phyloP scores from a whole-genome alignment of 306 rosid species.

The Rosa lucieae region DNA sequence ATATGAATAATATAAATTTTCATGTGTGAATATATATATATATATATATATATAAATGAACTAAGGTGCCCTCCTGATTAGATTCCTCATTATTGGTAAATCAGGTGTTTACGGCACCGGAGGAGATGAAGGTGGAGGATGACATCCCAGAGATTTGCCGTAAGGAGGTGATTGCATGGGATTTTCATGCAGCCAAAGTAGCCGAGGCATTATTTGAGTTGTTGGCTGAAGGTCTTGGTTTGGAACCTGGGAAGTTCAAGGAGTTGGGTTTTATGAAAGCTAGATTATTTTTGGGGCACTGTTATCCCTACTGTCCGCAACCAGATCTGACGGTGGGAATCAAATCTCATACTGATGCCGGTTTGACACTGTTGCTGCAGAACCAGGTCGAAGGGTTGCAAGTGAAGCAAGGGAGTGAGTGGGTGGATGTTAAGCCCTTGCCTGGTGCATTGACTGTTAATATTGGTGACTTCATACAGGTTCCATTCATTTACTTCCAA shows the following conservation, averaged over 20 bases:
- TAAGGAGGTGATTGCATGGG: constrained; percentile 35
- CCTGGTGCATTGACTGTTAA: constrained; percentile 35
- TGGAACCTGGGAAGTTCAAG: constrained; percentile 33
- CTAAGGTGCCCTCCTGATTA: not conserved
- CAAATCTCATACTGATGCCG: constrained; percentile 33
- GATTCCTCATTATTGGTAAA: not conserved
- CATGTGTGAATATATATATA: no score
- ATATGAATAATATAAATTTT: no score
- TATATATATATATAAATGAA: not conserved
- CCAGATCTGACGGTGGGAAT: constrained; percentile 41
- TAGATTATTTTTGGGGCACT: constrained; percentile 19
- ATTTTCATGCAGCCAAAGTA: constrained; percentile 18
- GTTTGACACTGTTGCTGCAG: constrained; percentile 31
- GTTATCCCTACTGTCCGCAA: constrained; percentile 42
- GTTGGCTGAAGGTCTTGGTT: constrained; percentile 41
- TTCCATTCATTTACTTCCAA: not conserved
- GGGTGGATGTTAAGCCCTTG: constrained; percentile 33
- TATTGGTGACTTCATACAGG: constrained; percentile 41
- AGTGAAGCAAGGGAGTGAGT: constrained; percentile 29
- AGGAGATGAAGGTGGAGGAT: not conserved
- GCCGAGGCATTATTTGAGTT: constrained; percentile 39
- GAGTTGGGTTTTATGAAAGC: constrained; percentile 24
- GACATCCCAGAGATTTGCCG: constrained; percentile 35
- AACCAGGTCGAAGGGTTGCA: constrained; percentile 38
- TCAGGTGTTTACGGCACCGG: not conserved